Percentiles rank a stretch among this genome's conserved stretches.
These are phyloP conservation scores for Dipodascopsis uninucleata DNA, from an alignment of 805 yeast species.

Conservation along the genomic window DNA sequence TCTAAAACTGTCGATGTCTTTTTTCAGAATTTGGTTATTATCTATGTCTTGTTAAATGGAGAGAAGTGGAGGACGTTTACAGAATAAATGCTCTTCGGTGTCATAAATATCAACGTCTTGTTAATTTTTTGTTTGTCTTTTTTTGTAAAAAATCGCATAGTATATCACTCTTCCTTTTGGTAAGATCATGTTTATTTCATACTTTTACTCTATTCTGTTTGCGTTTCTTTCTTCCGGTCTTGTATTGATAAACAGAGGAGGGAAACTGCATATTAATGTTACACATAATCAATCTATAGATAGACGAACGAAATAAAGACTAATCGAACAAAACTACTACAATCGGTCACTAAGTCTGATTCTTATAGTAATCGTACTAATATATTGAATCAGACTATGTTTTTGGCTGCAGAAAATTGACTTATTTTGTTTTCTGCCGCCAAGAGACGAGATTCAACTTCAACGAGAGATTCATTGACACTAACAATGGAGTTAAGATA, in stretches of 20 bases:
- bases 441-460: conserved; percentile 12
- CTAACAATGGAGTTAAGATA: conserved; percentile 13
- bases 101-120: conserved; percentile 1
- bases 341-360: not conserved
- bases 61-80: no score
- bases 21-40: not conserved
- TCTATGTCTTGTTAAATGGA: no score
- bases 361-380: no score
- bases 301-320: not conserved
- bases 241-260: no score
- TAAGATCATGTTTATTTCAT: not conserved
- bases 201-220: not conserved
- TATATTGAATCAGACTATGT: no score
- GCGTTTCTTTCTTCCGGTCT: no score
- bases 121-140: conserved; percentile 3
- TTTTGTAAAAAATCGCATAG: not conserved
- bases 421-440: conserved; percentile 8
- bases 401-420: no score
- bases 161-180: not conserved
- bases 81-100: no score
- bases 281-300: not conserved
- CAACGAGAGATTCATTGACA: conserved; percentile 19
- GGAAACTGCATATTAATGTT: no score
- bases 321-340: not conserved
- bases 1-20: no score